phyloP scores from a whole-genome alignment of 176 grass and related monocot genomes.

The Neostapfia colusana region DNA sequence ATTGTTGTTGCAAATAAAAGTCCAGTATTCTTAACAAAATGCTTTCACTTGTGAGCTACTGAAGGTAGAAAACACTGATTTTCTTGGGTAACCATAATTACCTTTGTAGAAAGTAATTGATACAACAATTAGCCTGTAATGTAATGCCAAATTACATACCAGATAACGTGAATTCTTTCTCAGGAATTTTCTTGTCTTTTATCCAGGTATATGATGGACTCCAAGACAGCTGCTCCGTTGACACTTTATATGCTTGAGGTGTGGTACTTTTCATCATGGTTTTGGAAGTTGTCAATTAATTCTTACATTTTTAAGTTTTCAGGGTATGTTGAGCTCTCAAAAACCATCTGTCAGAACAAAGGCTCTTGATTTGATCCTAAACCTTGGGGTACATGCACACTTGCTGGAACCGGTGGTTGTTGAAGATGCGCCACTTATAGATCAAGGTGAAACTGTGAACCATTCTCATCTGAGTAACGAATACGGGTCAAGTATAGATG shows the following conservation, averaged over 20 bases:
- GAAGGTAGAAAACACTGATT: not conserved
- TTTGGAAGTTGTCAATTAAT: not conserved
- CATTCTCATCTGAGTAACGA: constrained; percentile 64
- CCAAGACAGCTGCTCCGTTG: constrained; percentile 76
- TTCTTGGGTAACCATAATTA: not conserved
- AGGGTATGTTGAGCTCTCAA: constrained; percentile 92
- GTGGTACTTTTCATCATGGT: constrained; percentile 30
- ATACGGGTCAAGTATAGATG: constrained; percentile 51
- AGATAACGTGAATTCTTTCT: not conserved
- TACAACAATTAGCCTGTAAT: not conserved
- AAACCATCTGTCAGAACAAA: constrained; percentile 74
- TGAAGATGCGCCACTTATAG: constrained; percentile 62
- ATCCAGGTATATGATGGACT: constrained; percentile 94
- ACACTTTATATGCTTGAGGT: constrained; percentile 99
- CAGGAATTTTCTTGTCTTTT: constrained; percentile 34
- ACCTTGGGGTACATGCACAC: constrained; percentile 93
- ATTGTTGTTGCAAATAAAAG: not conserved
- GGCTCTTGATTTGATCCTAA: constrained; percentile 96
- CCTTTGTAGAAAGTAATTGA: not conserved
- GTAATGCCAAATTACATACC: not conserved
- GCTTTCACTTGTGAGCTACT: not conserved
- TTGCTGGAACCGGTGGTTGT: constrained; percentile 86
- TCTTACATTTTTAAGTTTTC: constrained; percentile 46
- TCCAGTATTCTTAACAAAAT: constrained; percentile 4
- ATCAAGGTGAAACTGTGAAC: constrained; percentile 57